phyloP scores from a whole-genome alignment of 805 yeast species.

The Dipodascus albidus region DNA sequence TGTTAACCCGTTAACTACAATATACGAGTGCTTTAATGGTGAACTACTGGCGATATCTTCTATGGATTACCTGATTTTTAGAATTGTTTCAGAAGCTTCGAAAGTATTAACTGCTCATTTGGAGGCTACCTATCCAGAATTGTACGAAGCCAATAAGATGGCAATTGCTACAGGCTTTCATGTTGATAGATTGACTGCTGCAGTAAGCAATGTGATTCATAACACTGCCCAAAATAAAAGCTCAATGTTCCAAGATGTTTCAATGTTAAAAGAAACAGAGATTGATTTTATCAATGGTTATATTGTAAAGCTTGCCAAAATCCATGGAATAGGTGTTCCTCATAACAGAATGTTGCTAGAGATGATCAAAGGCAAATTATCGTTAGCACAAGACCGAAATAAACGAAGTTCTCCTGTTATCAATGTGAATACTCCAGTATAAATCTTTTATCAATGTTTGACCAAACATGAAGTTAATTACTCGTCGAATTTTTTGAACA shows the following conservation, averaged over 20 bases:
- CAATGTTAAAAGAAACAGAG: slow-evolving; percentile 50
- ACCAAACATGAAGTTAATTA: no score
- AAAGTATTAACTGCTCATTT: background rate
- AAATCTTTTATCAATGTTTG: no score
- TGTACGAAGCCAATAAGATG: slow-evolving; percentile 8
- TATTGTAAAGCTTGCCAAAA: slow-evolving; percentile 43
- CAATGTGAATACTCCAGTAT: background rate
- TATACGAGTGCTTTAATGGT: slow-evolving; percentile 69
- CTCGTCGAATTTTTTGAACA: no score
- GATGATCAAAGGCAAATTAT: slow-evolving; percentile 32
- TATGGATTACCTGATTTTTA: background rate
- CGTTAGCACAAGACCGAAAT: background rate
- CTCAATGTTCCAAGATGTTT: slow-evolving; percentile 62
- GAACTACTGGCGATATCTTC: slow-evolving; percentile 33
- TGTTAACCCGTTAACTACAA: slow-evolving; percentile 73
- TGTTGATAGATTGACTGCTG: slow-evolving; percentile 22
- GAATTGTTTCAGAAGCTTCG: background rate
- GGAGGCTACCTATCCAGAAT: background rate
- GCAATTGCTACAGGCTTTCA: background rate
- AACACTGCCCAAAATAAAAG: slow-evolving; percentile 48
- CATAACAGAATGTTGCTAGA: slow-evolving; percentile 34
- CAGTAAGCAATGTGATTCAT: slow-evolving; percentile 31
- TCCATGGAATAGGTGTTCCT: slow-evolving; percentile 33
- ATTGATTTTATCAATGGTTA: slow-evolving; percentile 79
- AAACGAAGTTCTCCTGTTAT: slow-evolving; percentile 4